Conservation (phyloP, 495 filamentous ascomycete genomes). For the Lasiosphaeria miniovina region DNA sequence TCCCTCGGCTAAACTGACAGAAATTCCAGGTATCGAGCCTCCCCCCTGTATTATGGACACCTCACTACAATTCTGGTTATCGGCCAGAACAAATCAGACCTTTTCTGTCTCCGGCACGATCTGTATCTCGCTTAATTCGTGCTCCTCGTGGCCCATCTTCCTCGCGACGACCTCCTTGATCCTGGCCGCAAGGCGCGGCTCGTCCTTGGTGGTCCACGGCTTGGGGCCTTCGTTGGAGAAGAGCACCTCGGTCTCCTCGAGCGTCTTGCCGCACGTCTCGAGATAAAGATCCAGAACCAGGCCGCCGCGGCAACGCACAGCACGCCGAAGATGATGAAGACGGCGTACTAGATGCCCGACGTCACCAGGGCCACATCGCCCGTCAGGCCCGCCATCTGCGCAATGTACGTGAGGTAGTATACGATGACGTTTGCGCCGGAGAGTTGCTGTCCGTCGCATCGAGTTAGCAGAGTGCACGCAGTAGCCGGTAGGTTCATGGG, state of each 20-base stretch:
- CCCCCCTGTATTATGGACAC: too few species aligned
- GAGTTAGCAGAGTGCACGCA: slow-evolving; percentile 44
- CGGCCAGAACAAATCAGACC: background rate
- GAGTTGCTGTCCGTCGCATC: slow-evolving; percentile 58
- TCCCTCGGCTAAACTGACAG: too few species aligned
- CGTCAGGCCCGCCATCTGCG: slow-evolving; percentile 61
- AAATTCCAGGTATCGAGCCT: too few species aligned
- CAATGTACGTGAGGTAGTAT: slow-evolving; percentile 72
- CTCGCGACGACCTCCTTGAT: slow-evolving; percentile 39
- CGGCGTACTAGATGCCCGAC: slow-evolving; percentile 69
- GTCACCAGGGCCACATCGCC: slow-evolving; percentile 67
- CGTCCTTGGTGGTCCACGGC: slow-evolving; percentile 59
- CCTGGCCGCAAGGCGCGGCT: slow-evolving; percentile 41
- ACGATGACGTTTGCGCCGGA: slow-evolving; percentile 67
- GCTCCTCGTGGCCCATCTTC: slow-evolving; percentile 18
- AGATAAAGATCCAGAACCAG: slow-evolving; percentile 69
- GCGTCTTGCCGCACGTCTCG: slow-evolving; percentile 66
- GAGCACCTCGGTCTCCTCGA: slow-evolving; percentile 67
- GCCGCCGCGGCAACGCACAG: slow-evolving; percentile 61
- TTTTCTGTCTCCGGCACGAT: background rate
- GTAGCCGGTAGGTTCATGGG: too few species aligned
- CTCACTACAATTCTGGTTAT: too few species aligned
- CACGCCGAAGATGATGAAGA: slow-evolving; percentile 74
- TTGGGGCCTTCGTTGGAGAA: slow-evolving; percentile 54
- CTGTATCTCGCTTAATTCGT: slow-evolving; percentile 5